Percentiles rank a stretch among this genome's conserved stretches.
These are phyloP conservation scores for Emmonsia crescens DNA, from an alignment of 2,329 filamentous ascomycete species.

Conservation along the genomic window DNA sequence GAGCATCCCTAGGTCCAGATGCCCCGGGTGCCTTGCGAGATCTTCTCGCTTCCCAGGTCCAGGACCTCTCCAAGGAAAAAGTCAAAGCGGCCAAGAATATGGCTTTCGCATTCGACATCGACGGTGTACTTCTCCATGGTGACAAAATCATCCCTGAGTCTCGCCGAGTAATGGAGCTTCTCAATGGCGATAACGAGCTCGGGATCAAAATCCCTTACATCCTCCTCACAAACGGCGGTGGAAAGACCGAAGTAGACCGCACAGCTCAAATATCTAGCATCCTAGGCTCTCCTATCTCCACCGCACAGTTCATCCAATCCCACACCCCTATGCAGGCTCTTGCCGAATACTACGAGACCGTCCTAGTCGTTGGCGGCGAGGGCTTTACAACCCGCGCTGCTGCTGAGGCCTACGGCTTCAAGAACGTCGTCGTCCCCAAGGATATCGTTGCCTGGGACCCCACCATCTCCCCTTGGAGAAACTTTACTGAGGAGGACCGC, in stretches of 20 bases:
- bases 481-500: slow-evolving; percentile 58
- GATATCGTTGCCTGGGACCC: slow-evolving; percentile 61
- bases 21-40: slow-evolving; percentile 51
- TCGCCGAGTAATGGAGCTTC: slow-evolving; percentile 54
- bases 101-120: slow-evolving; percentile 61
- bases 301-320: slow-evolving; percentile 66
- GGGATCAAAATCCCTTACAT: slow-evolving; percentile 69
- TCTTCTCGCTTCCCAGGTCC: slow-evolving; percentile 58
- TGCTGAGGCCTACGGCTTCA: slow-evolving; percentile 62
- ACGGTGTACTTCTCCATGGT: slow-evolving; percentile 65
- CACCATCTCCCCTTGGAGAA: slow-evolving; percentile 57
- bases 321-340: slow-evolving; percentile 69
- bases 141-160: slow-evolving; percentile 60
- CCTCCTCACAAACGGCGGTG: slow-evolving; percentile 64
- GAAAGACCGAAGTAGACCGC: slow-evolving; percentile 56
- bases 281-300: slow-evolving; percentile 52
- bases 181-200: slow-evolving; percentile 66
- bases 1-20: slow-evolving; percentile 52
- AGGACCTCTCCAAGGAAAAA: slow-evolving; percentile 56
- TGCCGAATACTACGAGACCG: slow-evolving; percentile 65
- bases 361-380: slow-evolving; percentile 65
- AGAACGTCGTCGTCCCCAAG: slow-evolving; percentile 61
- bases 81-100: slow-evolving; percentile 63
- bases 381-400: slow-evolving; percentile 64
- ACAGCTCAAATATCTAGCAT: slow-evolving; percentile 58